Conservation (phyloP, 2,329 filamentous ascomycete species). For the Diplocarpon rosae region DNA sequence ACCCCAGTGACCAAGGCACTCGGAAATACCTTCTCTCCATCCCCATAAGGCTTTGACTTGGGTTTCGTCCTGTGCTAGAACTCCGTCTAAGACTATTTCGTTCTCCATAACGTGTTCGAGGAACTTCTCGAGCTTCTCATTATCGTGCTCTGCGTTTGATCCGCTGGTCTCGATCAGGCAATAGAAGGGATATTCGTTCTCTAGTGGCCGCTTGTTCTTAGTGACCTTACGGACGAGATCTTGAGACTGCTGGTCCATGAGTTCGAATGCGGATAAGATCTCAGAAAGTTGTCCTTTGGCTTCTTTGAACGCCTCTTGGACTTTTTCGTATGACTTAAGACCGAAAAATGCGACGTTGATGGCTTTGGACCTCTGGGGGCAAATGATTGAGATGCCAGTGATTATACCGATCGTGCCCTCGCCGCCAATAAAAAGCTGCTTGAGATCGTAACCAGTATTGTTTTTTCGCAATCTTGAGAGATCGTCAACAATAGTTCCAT, state of each 20-base stretch:
- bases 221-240: conserved; percentile 64
- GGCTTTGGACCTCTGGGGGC: conserved; percentile 75
- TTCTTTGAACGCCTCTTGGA: conserved; percentile 73
- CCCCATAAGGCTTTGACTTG: conserved; percentile 78
- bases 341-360: conserved; percentile 95
- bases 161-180: conserved; percentile 94
- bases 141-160: conserved; percentile 87
- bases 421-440: conserved; percentile 91
- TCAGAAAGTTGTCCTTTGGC: conserved; percentile 86
- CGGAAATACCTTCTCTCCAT: conserved; percentile 88
- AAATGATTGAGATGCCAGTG: conserved; percentile 80
- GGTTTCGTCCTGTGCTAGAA: conserved; percentile 86
- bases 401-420: conserved; percentile 94
- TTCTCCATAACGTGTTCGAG: conserved; percentile 85
- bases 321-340: conserved; percentile 80
- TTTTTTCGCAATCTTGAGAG: conserved; percentile 87
- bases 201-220: conserved; percentile 68
- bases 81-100: conserved; percentile 79
- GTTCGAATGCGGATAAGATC: conserved; percentile 92
- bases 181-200: conserved; percentile 83
- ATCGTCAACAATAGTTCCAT: conserved; percentile 86
- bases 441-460: conserved; percentile 96
- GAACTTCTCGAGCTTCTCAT: conserved; percentile 80
- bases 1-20: conserved; percentile 79
- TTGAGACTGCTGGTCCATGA: conserved; percentile 87